Conservation (phyloP, 2,329 filamentous ascomycete genomes). For the Colletotrichum lindemuthianum region DNA sequence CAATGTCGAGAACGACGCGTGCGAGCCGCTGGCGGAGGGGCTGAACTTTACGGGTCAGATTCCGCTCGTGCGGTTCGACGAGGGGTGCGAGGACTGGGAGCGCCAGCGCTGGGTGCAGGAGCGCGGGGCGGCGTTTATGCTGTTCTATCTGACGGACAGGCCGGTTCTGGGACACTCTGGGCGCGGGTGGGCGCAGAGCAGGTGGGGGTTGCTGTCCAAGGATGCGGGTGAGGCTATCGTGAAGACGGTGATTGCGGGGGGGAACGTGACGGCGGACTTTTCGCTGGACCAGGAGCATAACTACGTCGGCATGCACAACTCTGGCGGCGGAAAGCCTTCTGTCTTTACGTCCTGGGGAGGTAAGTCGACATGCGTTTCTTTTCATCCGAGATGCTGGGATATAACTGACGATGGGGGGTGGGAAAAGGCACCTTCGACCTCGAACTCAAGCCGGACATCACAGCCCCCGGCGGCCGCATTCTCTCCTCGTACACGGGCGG, state of each 20-base stretch:
- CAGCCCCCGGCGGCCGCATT: slow-evolving; percentile 60
- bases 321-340: slow-evolving; percentile 52
- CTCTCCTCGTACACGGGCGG: slow-evolving; percentile 58
- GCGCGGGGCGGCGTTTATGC: slow-evolving; percentile 43
- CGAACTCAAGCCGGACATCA: slow-evolving; percentile 60
- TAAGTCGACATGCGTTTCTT: neutral
- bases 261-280: slow-evolving; percentile 44
- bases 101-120: slow-evolving; percentile 45
- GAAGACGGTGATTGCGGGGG: slow-evolving; percentile 42
- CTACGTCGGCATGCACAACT: slow-evolving; percentile 32
- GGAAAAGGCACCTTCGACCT: slow-evolving; percentile 51
- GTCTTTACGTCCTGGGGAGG: slow-evolving; percentile 53
- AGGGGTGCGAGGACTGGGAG: slow-evolving; percentile 24
- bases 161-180: slow-evolving; percentile 31
- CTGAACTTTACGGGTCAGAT: slow-evolving; percentile 23
- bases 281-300: slow-evolving; percentile 23
- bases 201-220: slow-evolving; percentile 27
- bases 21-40: slow-evolving; percentile 35
- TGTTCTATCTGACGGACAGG: slow-evolving; percentile 46
- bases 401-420: no score
- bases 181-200: slow-evolving; percentile 28
- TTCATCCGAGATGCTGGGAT: no score
- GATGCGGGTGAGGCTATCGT: slow-evolving; percentile 45
- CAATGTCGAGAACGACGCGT: slow-evolving; percentile 40
- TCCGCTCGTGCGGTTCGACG: slow-evolving; percentile 31